Conservation (phyloP, 75 land plant species). For the Gnetum montanum region DNA sequence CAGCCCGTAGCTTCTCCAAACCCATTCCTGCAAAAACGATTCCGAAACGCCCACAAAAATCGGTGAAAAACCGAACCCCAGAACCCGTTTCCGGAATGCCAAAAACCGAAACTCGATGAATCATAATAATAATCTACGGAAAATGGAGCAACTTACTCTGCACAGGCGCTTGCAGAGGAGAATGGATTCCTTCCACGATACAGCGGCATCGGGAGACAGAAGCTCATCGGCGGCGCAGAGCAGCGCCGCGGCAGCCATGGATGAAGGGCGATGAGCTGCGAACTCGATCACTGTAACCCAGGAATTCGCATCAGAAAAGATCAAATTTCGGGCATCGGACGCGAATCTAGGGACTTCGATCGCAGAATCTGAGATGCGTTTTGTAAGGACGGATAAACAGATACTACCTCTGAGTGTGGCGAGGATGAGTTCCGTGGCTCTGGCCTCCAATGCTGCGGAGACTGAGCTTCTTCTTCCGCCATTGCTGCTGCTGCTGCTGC, state of each 20-base stretch:
- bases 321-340: neutral
- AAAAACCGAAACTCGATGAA: neutral
- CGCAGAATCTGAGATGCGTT: neutral
- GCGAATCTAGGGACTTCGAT: neutral
- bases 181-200: neutral
- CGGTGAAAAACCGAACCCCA: neutral
- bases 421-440: slow-evolving; percentile 13
- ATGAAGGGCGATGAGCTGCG: slow-evolving; percentile 40
- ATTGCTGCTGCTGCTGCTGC: neutral
- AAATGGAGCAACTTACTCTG: neutral
- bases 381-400: neutral
- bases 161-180: neutral
- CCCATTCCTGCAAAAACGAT: slow-evolving; percentile 1
- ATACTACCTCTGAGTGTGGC: slow-evolving; percentile 22
- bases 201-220: neutral
- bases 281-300: slow-evolving; percentile 55
- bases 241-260: slow-evolving; percentile 52
- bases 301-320: neutral
- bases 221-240: neutral
- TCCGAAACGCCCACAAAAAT: neutral
- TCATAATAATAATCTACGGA: neutral
- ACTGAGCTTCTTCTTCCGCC: slow-evolving; percentile 1
- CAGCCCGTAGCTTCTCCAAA: neutral
- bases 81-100: neutral
- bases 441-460: slow-evolving; percentile 3